Evolutionary conservation across 306 rosid genomes (phyloP).

Genomic region (Trifolium repens): DNA sequence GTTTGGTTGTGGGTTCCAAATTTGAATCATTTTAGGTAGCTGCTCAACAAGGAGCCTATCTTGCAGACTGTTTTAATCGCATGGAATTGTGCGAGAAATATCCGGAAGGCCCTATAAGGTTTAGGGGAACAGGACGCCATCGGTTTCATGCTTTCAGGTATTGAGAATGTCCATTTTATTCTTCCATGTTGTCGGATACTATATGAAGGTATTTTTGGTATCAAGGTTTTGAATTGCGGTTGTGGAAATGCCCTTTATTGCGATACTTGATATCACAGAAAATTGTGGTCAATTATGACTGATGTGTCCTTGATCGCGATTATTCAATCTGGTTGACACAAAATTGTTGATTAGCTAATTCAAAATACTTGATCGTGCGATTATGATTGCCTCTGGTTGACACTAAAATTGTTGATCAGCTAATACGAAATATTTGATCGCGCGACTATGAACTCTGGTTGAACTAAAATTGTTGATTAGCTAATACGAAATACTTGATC

Average conservation of each 20-base stretch:
- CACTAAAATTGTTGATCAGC: too few species aligned
- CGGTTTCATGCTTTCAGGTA: constrained; percentile 88
- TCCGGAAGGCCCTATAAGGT: constrained; percentile 95
- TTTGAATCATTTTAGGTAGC: constrained; percentile 67
- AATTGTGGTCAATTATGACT: background rate
- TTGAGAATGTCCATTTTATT: background rate
- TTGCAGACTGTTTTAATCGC: constrained; percentile 85
- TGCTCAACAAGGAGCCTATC: constrained; percentile 88
- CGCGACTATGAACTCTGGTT: too few species aligned
- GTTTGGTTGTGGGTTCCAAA: constrained; percentile 27
- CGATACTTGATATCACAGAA: background rate
- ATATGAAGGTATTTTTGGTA: background rate
- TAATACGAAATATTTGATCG: too few species aligned
- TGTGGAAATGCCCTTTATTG: background rate
- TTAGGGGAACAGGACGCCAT: constrained; percentile 92
- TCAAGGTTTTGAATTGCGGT: background rate
- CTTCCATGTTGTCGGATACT: background rate
- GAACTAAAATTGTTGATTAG: background rate
- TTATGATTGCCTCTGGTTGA: too few species aligned
- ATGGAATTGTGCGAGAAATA: constrained; percentile 76
- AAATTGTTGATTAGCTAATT: too few species aligned
- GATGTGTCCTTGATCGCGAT: background rate
- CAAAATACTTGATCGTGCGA: too few species aligned
- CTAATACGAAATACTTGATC: background rate
- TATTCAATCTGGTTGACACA: too few species aligned